These are phyloP conservation scores for Codiaeum variegatum DNA, from an alignment of 441 rosid genomes.

Conservation along the genomic window DNA sequence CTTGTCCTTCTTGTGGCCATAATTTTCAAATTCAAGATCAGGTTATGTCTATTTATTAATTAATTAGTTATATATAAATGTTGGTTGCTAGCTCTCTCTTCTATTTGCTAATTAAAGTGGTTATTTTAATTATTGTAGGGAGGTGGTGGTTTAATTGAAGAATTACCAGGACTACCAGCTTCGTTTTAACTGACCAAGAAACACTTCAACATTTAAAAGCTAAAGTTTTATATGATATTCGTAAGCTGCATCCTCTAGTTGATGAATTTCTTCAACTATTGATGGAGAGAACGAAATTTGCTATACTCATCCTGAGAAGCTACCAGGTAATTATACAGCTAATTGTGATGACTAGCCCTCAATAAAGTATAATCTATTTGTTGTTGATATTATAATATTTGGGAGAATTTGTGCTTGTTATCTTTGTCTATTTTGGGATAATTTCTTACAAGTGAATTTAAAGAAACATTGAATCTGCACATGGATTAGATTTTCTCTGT, in stretches of 20 bases:
- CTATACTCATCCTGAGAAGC: slow-evolving; percentile 90
- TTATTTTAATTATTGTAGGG: background rate
- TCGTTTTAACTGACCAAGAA: slow-evolving; percentile 92
- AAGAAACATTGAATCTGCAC: slow-evolving; percentile 1
- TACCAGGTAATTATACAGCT: slow-evolving; percentile 54
- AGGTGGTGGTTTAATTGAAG: slow-evolving; percentile 37
- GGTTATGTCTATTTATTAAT: slow-evolving; percentile 27
- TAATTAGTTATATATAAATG: background rate
- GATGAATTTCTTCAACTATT: slow-evolving; percentile 78
- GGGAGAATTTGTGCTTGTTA: background rate
- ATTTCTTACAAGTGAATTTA: background rate
- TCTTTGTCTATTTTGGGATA: background rate
- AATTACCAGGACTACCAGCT: slow-evolving; percentile 87
- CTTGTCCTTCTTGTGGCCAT: slow-evolving; percentile 89
- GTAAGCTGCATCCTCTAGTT: slow-evolving; percentile 77
- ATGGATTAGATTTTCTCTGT: slow-evolving; percentile 9
- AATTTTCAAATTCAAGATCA: slow-evolving; percentile 49
- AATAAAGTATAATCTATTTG: background rate
- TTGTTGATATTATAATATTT: background rate
- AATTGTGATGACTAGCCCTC: background rate
- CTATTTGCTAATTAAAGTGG: background rate
- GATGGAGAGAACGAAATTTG: slow-evolving; percentile 93
- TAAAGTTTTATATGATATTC: slow-evolving; percentile 49
- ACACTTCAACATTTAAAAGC: slow-evolving; percentile 84
- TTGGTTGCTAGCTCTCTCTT: background rate